These are phyloP conservation scores for Pseudogymnoascus sp. DNA, from an alignment of 2,329 filamentous ascomycete genomes.

Conservation along the genomic window DNA sequence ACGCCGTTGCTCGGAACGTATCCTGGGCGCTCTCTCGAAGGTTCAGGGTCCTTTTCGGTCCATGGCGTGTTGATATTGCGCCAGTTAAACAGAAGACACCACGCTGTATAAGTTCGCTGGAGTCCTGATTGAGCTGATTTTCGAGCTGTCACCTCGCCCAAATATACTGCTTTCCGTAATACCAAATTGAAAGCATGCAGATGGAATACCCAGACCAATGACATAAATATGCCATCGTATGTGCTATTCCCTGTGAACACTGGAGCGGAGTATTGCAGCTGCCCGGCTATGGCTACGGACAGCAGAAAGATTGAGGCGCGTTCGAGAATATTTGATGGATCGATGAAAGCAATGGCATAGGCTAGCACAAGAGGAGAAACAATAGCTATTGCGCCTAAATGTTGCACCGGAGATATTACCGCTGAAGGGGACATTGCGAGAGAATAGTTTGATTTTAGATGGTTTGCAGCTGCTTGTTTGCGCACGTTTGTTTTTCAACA, in stretches of 20 bases:
- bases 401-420: not conserved
- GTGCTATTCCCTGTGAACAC: not conserved
- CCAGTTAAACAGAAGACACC: not conserved
- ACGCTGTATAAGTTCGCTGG: not conserved
- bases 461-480: not conserved
- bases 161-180: not conserved
- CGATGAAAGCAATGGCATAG: not conserved
- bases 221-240: constrained; percentile 1
- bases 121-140: not conserved
- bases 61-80: not conserved
- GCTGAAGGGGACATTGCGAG: not conserved
- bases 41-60: not conserved
- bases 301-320: not conserved
- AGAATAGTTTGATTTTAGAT: not conserved
- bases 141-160: not conserved
- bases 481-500: not conserved
- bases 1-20: not conserved
- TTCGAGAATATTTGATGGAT: not conserved
- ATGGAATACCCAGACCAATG: not conserved
- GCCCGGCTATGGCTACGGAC: not conserved
- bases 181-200: not conserved
- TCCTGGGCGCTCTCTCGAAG: not conserved
- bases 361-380: not conserved
- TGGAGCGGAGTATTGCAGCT: not conserved
- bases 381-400: not conserved